Percentiles rank a stretch among this genome's conserved stretches.
Evolutionary conservation across 2,329 filamentous ascomycete species (phyloP).

Genomic region (Fusarium agapanthi): DNA sequence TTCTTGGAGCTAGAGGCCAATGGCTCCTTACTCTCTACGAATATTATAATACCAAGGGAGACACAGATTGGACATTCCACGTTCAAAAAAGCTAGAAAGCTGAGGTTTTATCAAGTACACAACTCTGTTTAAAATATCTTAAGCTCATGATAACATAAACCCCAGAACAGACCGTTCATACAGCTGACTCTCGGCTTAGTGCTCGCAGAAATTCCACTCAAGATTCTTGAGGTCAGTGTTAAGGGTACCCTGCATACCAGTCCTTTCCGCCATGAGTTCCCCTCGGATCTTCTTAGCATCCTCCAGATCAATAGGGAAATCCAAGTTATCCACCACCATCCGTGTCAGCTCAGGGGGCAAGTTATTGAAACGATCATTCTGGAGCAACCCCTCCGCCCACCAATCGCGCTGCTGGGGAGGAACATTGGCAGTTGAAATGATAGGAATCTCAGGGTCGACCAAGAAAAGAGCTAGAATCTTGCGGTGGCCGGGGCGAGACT

Average conservation of each 20-base stretch:
- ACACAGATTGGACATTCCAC: neutral
- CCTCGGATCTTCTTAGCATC: slow-evolving; percentile 24
- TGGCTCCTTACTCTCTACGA: neutral
- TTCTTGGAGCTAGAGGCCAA: too few species aligned
- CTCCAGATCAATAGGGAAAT: slow-evolving; percentile 24
- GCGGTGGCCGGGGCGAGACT: slow-evolving; percentile 62
- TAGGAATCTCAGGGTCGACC: slow-evolving; percentile 62
- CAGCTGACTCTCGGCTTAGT: neutral
- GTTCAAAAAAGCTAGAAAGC: neutral
- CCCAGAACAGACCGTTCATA: neutral
- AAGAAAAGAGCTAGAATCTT: slow-evolving; percentile 69
- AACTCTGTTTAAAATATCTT: neutral
- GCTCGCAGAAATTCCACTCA: slow-evolving; percentile 33
- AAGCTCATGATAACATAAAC: too few species aligned
- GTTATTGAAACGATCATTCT: slow-evolving; percentile 2
- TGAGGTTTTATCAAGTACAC: neutral
- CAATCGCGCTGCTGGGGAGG: slow-evolving; percentile 54
- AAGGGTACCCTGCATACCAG: neutral
- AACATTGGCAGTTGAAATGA: slow-evolving; percentile 56
- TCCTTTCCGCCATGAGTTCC: slow-evolving; percentile 27
- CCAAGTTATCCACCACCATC: slow-evolving; percentile 25
- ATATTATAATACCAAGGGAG: neutral
- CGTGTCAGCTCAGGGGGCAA: slow-evolving; percentile 21
- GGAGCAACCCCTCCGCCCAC: slow-evolving; percentile 39
- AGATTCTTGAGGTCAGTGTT: neutral